Evolutionary conservation across 352 stramenopile genomes (phyloP).

Genomic region (Salisapilia sapeloensis): DNA sequence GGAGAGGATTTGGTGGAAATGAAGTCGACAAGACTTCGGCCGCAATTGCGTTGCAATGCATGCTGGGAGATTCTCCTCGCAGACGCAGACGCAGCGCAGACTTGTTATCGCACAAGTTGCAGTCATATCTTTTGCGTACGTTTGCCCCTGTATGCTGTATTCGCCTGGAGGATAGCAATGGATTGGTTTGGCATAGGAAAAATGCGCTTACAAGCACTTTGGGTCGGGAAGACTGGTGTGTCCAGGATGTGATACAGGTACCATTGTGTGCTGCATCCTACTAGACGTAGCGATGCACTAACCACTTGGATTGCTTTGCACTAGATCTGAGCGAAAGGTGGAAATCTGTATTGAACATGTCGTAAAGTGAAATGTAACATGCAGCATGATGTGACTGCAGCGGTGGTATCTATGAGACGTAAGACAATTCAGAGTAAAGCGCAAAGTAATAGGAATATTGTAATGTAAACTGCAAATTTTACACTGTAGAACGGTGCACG

Average conservation of each 20-base stretch:
- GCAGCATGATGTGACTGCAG: no score
- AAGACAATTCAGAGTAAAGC: no score
- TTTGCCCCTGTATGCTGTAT: slow-evolving; percentile 2
- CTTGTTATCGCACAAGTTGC: slow-evolving; percentile 60
- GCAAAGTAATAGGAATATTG: slow-evolving; percentile 1
- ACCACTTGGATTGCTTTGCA: no score
- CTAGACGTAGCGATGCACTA: no score
- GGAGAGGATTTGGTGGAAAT: slow-evolving; percentile 4
- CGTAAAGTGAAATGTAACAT: no score
- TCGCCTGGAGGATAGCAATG: neutral
- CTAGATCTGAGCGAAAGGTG: no score
- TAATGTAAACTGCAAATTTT: neutral
- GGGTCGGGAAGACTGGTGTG: slow-evolving; percentile 40
- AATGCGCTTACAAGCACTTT: slow-evolving; percentile 77
- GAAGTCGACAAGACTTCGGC: slow-evolving; percentile 15
- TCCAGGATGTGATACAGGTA: slow-evolving; percentile 36
- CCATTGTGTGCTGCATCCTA: no score
- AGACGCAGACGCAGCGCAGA: slow-evolving; percentile 44
- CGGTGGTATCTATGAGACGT: slow-evolving; percentile 52
- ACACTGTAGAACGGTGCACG: slow-evolving; percentile 37
- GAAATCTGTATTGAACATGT: no score
- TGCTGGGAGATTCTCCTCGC: slow-evolving; percentile 58
- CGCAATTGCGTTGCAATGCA: slow-evolving; percentile 53
- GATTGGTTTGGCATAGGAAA: slow-evolving; percentile 20
- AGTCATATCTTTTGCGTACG: slow-evolving; percentile 58